Base-by-base conservation (phyloP, 2,329 filamentous ascomycete genomes). In the Alternaria tenuissima region DNA sequence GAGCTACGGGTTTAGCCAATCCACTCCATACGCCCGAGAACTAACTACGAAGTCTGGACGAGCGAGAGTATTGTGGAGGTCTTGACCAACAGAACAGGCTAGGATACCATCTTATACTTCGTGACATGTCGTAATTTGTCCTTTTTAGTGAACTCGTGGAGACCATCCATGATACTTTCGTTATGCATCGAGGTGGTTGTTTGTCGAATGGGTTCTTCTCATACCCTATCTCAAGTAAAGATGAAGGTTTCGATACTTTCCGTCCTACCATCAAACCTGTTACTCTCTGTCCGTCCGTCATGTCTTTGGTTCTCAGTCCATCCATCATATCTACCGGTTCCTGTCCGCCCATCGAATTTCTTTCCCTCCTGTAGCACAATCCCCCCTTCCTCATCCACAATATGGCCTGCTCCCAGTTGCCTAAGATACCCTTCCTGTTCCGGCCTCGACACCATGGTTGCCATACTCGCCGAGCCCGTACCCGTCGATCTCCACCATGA, bases 331-430 rank as follows among this genome's bases (percentile, higher is more conserved):
- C 39, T 41, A 11, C 12, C 12, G 5, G 9, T 14, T 11, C 16
- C 46, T 11, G 30, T 16, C 14, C 14, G 7, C 14, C 36, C 44
- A 26, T 26, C 30, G 12, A 22, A 38, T 20, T 24, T 56, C 34
- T 34, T 56, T 1, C 16, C n/a, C 18, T 56, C 53, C 1, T 30
- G 26, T 24, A 49, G 14, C 18, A 55, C 52, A 39, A 55, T 55
- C 7, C 20, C 42, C 22, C 22, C 28, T 42, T 55, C 52, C n/a
- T 46, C 30, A n/a, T 55, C 52, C n/a, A 47, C 41, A 22, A 55
- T 39, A 16, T 24, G 36, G 5, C 24, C 30, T 7, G 4, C 12
- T 1, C 24, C 41, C 7, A 7, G 22, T 9, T 49, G 18, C 9
- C 38, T 20, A 24, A 30, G 18, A 51, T 49, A 38, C 30, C 46